Evolutionary conservation across 805 yeast species (phyloP).

Genomic region (Metschnikowia matae): DNA sequence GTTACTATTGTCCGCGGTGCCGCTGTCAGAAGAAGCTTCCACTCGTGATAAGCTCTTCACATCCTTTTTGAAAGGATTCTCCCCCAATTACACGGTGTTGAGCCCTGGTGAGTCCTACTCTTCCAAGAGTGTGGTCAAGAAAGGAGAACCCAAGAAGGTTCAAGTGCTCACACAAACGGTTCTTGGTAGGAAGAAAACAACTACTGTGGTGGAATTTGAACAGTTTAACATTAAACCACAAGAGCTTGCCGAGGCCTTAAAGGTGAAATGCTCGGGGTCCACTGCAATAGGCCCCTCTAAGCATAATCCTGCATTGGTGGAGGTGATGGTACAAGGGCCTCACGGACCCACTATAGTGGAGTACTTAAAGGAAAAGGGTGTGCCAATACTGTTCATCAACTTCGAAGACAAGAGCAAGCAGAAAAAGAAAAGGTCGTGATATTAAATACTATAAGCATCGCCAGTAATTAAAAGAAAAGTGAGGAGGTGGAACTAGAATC

Average conservation of each 20-base stretch:
- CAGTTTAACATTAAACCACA: constrained; percentile 61
- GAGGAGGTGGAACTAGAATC: neutral
- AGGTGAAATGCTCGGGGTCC: constrained; percentile 85
- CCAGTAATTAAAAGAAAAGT: neutral
- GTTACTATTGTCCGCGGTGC: constrained; percentile 42
- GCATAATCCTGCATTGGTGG: constrained; percentile 52
- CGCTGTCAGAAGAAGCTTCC: constrained; percentile 22
- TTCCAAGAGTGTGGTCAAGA: constrained; percentile 20
- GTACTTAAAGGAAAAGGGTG: constrained; percentile 54
- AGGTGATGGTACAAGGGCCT: constrained; percentile 88
- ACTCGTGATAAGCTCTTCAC: constrained; percentile 44
- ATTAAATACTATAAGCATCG: neutral
- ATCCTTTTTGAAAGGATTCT: constrained; percentile 44
- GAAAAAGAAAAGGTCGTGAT: constrained; percentile 36
- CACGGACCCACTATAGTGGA: constrained; percentile 65
- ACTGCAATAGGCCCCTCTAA: constrained; percentile 63
- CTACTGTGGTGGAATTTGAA: constrained; percentile 69
- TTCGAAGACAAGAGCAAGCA: constrained; percentile 58
- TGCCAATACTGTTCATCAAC: constrained; percentile 62
- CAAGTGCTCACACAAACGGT: constrained; percentile 67
- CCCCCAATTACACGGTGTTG: constrained; percentile 48
- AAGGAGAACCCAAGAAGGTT: constrained; percentile 68
- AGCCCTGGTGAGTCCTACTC: constrained; percentile 38
- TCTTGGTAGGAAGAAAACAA: constrained; percentile 77
- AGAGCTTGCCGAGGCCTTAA: constrained; percentile 61